A percentile compares a stretch with the other conserved stretches of the same genome.
These are phyloP conservation scores for Phytophthora chlamydospora DNA, from an alignment of 352 stramenopile genomes.

Conservation along the genomic window DNA sequence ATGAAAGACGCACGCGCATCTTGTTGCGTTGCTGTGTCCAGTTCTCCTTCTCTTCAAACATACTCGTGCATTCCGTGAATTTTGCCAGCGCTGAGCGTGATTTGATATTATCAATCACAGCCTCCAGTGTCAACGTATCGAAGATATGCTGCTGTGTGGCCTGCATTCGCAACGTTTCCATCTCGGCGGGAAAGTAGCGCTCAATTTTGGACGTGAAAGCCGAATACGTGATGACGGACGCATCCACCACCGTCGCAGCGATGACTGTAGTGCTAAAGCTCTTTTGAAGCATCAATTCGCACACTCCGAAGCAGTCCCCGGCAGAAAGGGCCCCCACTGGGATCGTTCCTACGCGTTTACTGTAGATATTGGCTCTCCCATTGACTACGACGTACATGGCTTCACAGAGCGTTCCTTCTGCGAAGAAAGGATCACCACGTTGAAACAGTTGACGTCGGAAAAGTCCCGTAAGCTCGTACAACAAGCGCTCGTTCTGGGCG, in stretches of 20 bases:
- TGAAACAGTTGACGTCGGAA: constrained; percentile 75
- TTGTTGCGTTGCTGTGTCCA: constrained; percentile 51
- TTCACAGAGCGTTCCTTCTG: constrained; percentile 66
- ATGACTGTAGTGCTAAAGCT: constrained; percentile 58
- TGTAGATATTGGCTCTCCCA: constrained; percentile 67
- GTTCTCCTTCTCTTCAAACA: constrained; percentile 66
- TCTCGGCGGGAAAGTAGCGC: constrained; percentile 49
- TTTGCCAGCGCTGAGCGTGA: constrained; percentile 43
- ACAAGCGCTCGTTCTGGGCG: constrained; percentile 54
- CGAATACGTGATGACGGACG: constrained; percentile 53
- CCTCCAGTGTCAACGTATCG: constrained; percentile 52
- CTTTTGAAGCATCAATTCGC: constrained; percentile 67
- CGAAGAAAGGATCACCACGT: constrained; percentile 62
- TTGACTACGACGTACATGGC: constrained; percentile 76
- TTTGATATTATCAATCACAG: constrained; percentile 61
- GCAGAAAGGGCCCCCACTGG: constrained; percentile 60
- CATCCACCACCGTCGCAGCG: constrained; percentile 58
- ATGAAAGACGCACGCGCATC: constrained; percentile 62
- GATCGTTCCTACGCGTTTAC: constrained; percentile 37
- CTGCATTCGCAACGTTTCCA: constrained; percentile 40
- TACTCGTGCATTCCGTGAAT: constrained; percentile 62
- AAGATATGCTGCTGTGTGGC: constrained; percentile 58
- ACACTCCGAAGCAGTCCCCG: constrained; percentile 68
- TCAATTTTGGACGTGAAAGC: constrained; percentile 59
- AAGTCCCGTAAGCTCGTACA: constrained; percentile 71